Evolutionary conservation across 2,329 filamentous ascomycete genomes (phyloP).

Genomic region (Xylariales sp.): DNA sequence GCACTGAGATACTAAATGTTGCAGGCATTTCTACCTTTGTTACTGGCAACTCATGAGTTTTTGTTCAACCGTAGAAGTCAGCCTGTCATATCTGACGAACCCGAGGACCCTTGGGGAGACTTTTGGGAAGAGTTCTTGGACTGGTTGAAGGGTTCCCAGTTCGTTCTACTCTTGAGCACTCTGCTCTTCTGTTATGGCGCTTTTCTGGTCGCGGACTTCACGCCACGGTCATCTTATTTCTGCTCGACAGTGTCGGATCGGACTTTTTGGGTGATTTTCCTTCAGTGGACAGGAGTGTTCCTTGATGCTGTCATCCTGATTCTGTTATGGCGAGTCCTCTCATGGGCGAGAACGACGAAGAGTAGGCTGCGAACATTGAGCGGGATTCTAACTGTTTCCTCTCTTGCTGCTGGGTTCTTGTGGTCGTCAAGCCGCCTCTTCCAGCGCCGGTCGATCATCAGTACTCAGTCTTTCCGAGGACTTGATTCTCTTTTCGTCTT

Average conservation of each 20-base stretch:
- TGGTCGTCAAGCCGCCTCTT: conserved; percentile 30
- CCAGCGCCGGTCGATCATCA: conserved; percentile 17
- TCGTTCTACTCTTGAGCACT: conserved; percentile 31
- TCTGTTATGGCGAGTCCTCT: conserved; percentile 46
- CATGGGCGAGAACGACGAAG: conserved; percentile 45
- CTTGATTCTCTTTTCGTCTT: conserved; percentile 43
- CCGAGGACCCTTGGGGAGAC: conserved; percentile 39
- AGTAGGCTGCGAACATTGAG: conserved; percentile 41
- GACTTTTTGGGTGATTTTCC: conserved; percentile 28
- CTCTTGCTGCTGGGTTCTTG: conserved; percentile 32
- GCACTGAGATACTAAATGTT: background rate
- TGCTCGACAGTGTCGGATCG: conserved; percentile 42
- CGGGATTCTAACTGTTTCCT: conserved; percentile 35
- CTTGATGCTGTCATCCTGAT: conserved; percentile 43
- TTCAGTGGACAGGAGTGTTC: conserved; percentile 40
- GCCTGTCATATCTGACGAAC: conserved; percentile 38
- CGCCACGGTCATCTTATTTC: conserved; percentile 43
- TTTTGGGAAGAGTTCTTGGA: conserved; percentile 41
- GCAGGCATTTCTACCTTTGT: conserved; percentile 42
- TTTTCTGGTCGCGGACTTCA: conserved; percentile 34
- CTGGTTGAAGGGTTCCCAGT: conserved; percentile 41
- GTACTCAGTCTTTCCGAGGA: conserved; percentile 23
- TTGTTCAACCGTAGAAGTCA: conserved; percentile 29
- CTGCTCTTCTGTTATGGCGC: conserved; percentile 38
- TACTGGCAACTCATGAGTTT: conserved; percentile 41